These are phyloP conservation scores for Ramaria rubella DNA, from an alignment of 768 basidiomycete genomes.

Conservation along the genomic window DNA sequence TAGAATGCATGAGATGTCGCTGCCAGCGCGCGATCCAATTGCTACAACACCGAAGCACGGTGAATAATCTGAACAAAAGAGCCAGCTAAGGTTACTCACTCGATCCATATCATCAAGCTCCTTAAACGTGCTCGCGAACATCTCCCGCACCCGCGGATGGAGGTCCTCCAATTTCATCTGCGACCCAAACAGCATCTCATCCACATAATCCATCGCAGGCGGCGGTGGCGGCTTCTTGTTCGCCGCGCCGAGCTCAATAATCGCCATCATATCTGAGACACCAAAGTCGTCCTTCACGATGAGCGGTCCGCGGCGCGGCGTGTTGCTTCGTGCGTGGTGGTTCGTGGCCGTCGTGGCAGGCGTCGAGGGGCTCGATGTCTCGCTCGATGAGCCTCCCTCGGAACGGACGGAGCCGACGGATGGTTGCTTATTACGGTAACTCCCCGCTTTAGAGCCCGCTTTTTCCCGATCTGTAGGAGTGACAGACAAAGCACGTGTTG, in stretches of 20 bases:
- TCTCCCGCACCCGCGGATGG: constrained; percentile 65
- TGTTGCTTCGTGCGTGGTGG: constrained; percentile 17
- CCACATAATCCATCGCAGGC: constrained; percentile 52
- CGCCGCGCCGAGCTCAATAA: constrained; percentile 64
- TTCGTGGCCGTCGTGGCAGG: constrained; percentile 14
- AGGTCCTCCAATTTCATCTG: constrained; percentile 53
- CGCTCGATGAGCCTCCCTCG: constrained; percentile 4
- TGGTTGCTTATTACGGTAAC: constrained; percentile 1
- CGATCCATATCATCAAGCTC: constrained; percentile 76
- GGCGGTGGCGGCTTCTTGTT: constrained; percentile 29
- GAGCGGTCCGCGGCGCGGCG: constrained; percentile 37
- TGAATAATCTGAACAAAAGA: neutral
- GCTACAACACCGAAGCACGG: neutral
- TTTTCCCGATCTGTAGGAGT: neutral
- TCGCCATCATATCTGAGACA: constrained; percentile 75
- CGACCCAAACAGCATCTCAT: constrained; percentile 66
- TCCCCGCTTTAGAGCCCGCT: constrained; percentile 8
- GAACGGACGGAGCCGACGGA: constrained; percentile 4
- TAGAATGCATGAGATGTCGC: neutral
- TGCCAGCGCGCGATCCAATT: constrained; percentile 6
- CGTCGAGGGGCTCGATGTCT: constrained; percentile 11
- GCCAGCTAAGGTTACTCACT: constrained; percentile 32
- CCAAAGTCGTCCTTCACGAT: constrained; percentile 83
- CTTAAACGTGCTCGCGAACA: constrained; percentile 65
- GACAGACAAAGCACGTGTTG: constrained; percentile 1